Evolutionary conservation across 169 alveolate species (phyloP), one percentile per base, ranked within the genome.

Genomic region (Eimeria praecox): DNA sequence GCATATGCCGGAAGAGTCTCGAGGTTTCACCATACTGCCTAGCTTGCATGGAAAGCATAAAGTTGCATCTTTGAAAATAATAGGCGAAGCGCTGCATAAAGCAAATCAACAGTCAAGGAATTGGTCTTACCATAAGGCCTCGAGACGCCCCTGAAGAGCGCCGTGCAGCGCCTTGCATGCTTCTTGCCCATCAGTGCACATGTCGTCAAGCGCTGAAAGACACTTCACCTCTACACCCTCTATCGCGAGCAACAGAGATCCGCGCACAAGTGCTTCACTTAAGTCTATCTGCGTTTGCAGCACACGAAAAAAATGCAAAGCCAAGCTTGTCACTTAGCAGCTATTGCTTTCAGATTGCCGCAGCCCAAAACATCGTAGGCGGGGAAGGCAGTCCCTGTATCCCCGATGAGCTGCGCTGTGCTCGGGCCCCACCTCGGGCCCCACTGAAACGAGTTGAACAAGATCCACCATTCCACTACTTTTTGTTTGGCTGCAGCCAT

Each of bases 161-260:
- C 82, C 24, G 0, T 27, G 93, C 83, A 87, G 38, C 46, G 49
- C 82, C 49, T 71, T 87, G 83, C 93, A 87, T 38, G 82, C 78
- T 38, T 35, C 64, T 49, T 87, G 93, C 56, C 93, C 93, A 62
- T 87, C 93, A 33, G 82, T 40, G 93, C 93, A 87, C n/a, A 56
- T 40, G 33, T 87, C 93, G 59, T 87, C 93, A 40, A 62, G 82
- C 49, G 59, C 64, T 16, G 93, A 87, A 62, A 87, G 82, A 42
- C 93, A 87, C 38, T 83, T 75, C 24, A 93, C 89, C 35, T 59
- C 46, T 20, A 93, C 89, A 33, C 59, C 89, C 71, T 40, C 69
- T 33, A 93, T 80, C 38, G 94, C 96, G 20, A 93, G 96, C 77
- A 93, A 73, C 54, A 93, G 38, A 22, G 96, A 93, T 52, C 96